phyloP scores from a whole-genome alignment of 2,329 filamentous ascomycete genomes.

The Fusarium kyushuense region DNA sequence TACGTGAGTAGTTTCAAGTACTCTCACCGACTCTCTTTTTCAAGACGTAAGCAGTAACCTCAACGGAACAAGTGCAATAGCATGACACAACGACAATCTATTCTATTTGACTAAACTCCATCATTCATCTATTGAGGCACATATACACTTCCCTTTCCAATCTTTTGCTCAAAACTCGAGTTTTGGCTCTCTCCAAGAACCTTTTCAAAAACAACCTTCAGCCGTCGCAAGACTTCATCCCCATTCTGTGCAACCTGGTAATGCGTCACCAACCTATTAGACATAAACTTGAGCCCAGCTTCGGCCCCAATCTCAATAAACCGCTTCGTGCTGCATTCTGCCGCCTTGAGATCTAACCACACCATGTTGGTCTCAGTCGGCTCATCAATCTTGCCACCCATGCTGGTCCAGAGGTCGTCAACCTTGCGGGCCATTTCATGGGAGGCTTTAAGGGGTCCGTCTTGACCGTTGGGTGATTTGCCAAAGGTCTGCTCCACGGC shows the following conservation, averaged over 20 bases:
- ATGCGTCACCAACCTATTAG: conserved; percentile 60
- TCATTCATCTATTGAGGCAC: conserved; percentile 38
- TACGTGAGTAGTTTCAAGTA: neutral
- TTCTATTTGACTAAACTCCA: neutral
- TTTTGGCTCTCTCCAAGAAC: conserved; percentile 46
- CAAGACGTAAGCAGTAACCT: neutral
- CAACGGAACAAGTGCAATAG: neutral
- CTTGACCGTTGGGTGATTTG: conserved; percentile 53
- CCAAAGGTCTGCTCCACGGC: conserved; percentile 68
- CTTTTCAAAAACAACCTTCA: conserved; percentile 66
- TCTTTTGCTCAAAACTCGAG: conserved; percentile 20
- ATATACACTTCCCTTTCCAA: conserved; percentile 48
- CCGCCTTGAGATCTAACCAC: conserved; percentile 79
- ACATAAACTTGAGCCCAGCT: conserved; percentile 58
- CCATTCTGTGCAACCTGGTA: conserved; percentile 72
- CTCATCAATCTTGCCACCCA: conserved; percentile 75
- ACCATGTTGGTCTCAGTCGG: conserved; percentile 93
- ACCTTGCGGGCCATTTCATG: conserved; percentile 73
- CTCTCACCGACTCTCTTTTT: neutral
- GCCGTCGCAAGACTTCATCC: conserved; percentile 68
- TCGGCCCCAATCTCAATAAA: conserved; percentile 57
- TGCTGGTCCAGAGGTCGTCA: conserved; percentile 76
- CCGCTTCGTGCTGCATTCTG: conserved; percentile 58
- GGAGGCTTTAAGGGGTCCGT: conserved; percentile 69
- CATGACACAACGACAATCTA: neutral